Conservation (phyloP, 768 basidiomycete species). For the Coprinopsis strossmayeri region DNA sequence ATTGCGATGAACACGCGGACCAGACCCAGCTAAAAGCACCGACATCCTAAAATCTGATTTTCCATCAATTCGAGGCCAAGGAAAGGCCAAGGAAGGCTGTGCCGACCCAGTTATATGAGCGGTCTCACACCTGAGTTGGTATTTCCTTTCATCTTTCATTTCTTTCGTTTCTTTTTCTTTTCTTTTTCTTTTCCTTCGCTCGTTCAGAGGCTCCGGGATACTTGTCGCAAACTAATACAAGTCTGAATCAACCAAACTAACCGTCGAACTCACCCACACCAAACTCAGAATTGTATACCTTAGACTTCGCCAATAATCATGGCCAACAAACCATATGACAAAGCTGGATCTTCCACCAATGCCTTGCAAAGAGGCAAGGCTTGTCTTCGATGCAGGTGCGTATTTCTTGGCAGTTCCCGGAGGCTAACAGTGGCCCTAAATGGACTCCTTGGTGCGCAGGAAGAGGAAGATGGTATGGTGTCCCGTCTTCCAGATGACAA, state of each 20-base stretch:
- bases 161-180: constrained; percentile 25
- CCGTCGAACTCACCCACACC: neutral
- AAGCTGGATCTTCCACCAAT: constrained; percentile 21
- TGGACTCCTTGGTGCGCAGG: constrained; percentile 24
- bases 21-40: neutral
- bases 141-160: constrained; percentile 8
- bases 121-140: neutral
- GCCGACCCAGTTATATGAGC: constrained; percentile 3
- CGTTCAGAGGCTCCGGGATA: constrained; percentile 14
- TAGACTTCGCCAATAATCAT: constrained; percentile 34
- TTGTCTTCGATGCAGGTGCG: constrained; percentile 66
- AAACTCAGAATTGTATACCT: constrained; percentile 18
- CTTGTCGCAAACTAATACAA: constrained; percentile 10
- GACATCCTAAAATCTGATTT: neutral
- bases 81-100: neutral
- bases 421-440: neutral
- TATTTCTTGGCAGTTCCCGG: constrained; percentile 4
- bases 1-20: neutral
- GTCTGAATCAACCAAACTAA: neutral
- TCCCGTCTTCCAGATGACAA: neutral
- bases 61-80: neutral
- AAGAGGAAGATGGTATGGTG: constrained; percentile 62
- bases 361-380: constrained; percentile 66
- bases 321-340: constrained; percentile 42
- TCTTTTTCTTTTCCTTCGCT: constrained; percentile 21